phyloP scores from a whole-genome alignment of 2,329 filamentous ascomycete species.

The Cytospora mali region DNA sequence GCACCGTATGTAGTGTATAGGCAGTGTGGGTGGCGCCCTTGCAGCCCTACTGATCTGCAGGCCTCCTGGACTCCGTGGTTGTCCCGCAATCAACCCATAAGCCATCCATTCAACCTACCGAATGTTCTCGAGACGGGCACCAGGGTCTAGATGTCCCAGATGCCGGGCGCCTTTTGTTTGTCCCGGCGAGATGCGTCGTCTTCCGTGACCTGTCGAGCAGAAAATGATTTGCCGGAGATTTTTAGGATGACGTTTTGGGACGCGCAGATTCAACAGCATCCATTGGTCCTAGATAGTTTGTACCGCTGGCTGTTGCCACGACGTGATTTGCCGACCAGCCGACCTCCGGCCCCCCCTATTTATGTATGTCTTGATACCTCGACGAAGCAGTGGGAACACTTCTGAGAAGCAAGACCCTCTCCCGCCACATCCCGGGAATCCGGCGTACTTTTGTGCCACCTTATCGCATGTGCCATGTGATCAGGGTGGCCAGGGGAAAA shows the following conservation, averaged over 20 bases:
- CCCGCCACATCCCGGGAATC: neutral
- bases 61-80: too few relatives aligned
- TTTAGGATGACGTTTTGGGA: slow-evolving; percentile 22
- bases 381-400: too few relatives aligned
- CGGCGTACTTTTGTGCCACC: neutral
- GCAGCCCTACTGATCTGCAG: too few relatives aligned
- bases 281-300: too few relatives aligned
- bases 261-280: slow-evolving; percentile 19
- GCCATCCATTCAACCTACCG: too few relatives aligned
- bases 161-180: neutral
- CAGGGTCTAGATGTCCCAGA: too few relatives aligned
- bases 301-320: neutral
- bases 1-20: too few relatives aligned
- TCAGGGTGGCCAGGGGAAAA: neutral
- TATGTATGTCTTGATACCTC: neutral
- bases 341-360: neutral
- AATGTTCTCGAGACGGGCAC: too few relatives aligned
- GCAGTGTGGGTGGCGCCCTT: too few relatives aligned
- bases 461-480: neutral
- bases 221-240: slow-evolving; percentile 5
- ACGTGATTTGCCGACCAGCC: neutral
- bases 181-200: neutral
- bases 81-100: too few relatives aligned
- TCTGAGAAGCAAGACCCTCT: neutral
- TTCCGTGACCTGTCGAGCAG: neutral